Evolutionary conservation across 306 rosid genomes (phyloP).

Genomic region (Mimosa pudica): DNA sequence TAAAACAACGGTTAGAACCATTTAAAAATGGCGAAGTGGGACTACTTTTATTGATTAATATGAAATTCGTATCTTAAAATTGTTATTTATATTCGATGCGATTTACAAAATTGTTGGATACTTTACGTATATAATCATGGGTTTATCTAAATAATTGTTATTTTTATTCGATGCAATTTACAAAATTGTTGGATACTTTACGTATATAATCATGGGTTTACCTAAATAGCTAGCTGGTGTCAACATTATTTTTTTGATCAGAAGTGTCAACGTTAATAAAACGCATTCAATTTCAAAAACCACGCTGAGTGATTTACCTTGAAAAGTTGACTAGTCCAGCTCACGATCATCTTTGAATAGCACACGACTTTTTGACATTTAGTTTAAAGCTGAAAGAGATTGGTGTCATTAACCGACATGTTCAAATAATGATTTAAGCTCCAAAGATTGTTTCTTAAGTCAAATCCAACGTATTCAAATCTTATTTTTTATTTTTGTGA

Average conservation of each 20-base stretch:
- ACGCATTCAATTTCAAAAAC: neutral
- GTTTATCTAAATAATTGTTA: neutral
- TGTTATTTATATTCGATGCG: too few relatives aligned
- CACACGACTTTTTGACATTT: neutral
- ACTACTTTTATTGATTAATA: too few relatives aligned
- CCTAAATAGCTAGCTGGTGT: neutral
- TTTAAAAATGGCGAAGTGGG: too few relatives aligned
- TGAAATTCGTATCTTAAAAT: too few relatives aligned
- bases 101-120: too few relatives aligned
- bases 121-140: neutral
- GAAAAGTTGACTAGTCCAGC: slow-evolving; percentile 5
- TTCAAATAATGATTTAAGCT: too few relatives aligned
- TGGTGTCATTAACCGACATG: neutral
- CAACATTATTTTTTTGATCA: neutral
- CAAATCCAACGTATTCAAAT: neutral
- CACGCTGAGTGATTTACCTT: neutral
- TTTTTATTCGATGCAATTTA: too few relatives aligned
- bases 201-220: neutral
- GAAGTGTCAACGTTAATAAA: neutral
- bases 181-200: too few relatives aligned
- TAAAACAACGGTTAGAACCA: too few relatives aligned
- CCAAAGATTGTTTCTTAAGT: neutral
- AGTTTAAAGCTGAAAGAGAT: neutral
- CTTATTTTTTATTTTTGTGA: too few relatives aligned
- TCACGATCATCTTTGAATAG: slow-evolving; percentile 5